These are phyloP conservation scores for Aspergillus hortae DNA, from an alignment of 2,329 filamentous ascomycete genomes.

Conservation along the genomic window DNA sequence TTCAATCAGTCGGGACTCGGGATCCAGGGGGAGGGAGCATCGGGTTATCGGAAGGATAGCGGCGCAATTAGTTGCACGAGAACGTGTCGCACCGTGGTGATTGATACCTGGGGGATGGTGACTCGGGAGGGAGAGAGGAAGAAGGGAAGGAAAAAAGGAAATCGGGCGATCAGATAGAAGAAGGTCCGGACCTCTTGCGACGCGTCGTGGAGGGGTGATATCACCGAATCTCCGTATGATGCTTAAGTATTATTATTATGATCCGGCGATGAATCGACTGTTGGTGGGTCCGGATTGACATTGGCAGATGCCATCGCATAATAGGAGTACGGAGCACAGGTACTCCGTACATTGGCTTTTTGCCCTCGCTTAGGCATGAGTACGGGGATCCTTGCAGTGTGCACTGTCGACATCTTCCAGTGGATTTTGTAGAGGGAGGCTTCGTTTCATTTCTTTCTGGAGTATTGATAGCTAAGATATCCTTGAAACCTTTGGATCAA, in stretches of 20 bases:
- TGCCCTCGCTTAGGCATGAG: not conserved
- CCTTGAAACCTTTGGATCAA: too few relatives aligned
- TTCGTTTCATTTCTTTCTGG: too few relatives aligned
- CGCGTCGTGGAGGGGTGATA: not conserved
- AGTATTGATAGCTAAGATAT: too few relatives aligned
- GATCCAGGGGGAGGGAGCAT: not conserved
- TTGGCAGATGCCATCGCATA: not conserved
- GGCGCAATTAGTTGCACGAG: not conserved
- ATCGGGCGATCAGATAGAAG: not conserved
- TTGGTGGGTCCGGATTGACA: constrained; percentile 1
- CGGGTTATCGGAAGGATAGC: not conserved
- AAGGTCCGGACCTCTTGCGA: not conserved
- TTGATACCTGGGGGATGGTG: not conserved
- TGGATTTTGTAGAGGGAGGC: too few relatives aligned
- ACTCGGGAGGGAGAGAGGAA: not conserved
- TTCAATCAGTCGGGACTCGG: not conserved
- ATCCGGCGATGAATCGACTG: constrained; percentile 2
- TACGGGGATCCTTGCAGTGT: too few relatives aligned
- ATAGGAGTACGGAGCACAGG: too few relatives aligned
- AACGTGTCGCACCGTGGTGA: not conserved
- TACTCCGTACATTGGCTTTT: too few relatives aligned
- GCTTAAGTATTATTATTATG: not conserved
- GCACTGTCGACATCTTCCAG: too few relatives aligned
- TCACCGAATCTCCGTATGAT: not conserved
- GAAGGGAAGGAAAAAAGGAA: not conserved